phyloP scores from a whole-genome alignment of 148 eudicot genomes.

The Nepenthes gracilis region DNA sequence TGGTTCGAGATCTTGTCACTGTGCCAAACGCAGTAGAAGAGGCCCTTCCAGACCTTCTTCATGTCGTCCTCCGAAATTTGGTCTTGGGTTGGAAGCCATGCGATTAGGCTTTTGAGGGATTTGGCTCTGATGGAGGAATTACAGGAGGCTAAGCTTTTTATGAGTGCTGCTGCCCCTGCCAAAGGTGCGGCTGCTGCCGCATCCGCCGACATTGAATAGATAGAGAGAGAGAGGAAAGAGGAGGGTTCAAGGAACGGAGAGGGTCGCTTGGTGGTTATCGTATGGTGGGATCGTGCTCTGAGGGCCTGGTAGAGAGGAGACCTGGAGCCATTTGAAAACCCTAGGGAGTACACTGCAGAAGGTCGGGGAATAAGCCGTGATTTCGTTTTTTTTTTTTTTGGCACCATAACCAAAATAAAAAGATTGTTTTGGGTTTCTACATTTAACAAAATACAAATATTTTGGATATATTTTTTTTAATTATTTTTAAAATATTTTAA shows the following conservation, averaged over 20 bases:
- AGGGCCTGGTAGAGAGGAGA: no score
- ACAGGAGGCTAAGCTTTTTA: constrained; percentile 63
- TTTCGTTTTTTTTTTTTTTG: no score
- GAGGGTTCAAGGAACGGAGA: constrained; percentile 9
- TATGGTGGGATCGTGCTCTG: no score
- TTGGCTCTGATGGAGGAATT: constrained; percentile 41
- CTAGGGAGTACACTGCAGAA: no score
- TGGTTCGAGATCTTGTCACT: constrained; percentile 61
- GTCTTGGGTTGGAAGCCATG: constrained; percentile 40
- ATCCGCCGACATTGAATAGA: background rate
- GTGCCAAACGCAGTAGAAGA: constrained; percentile 90
- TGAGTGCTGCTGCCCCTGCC: constrained; percentile 5
- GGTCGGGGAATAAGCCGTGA: no score
- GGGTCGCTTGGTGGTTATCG: background rate
- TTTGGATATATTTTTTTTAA: no score
- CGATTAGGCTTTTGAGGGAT: constrained; percentile 35
- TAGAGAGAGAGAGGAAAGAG: background rate
- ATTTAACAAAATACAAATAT: no score
- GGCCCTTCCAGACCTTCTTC: constrained; percentile 84
- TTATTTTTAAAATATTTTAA: no score
- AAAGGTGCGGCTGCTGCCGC: background rate
- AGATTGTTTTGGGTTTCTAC: no score
- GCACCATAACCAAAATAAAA: no score
- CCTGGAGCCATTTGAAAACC: no score
- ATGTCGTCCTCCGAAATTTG: constrained; percentile 57